Conservation (phyloP, 305 asterid species). For the Solanum hybrid region DNA sequence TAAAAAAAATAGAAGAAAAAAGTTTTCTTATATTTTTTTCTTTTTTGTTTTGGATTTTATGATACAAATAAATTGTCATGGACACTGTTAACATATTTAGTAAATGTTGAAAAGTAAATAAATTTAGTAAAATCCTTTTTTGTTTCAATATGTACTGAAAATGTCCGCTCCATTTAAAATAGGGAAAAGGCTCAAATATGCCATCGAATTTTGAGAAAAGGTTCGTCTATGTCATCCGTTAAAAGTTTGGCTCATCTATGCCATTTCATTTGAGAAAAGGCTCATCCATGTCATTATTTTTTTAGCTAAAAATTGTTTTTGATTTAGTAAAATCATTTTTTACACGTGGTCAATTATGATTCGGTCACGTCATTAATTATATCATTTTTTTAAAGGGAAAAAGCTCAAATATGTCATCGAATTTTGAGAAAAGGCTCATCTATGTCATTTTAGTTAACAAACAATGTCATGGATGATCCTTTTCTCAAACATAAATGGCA, state of each 20-base stretch:
- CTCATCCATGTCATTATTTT: too few species aligned
- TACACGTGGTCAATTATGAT: neutral
- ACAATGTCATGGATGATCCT: accelerated
- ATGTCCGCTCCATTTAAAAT: neutral
- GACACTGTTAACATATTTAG: neutral
- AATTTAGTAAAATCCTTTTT: neutral
- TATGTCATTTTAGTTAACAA: neutral
- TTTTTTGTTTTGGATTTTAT: neutral
- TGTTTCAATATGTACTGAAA: neutral
- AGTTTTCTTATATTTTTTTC: neutral
- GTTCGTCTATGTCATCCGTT: neutral
- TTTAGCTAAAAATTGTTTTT: neutral
- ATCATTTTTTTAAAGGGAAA: neutral
- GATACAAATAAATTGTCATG: neutral
- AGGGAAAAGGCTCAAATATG: neutral
- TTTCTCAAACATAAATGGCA: neutral
- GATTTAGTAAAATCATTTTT: too few species aligned
- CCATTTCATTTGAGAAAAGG: too few species aligned
- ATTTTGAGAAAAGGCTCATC: neutral
- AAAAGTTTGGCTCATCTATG: too few species aligned
- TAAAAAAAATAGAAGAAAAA: neutral
- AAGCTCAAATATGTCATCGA: accelerated
- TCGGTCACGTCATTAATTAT: neutral
- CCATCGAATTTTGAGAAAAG: accelerated
- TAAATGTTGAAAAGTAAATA: neutral